Evolutionary conservation across 805 yeast genomes (phyloP).

Genomic region (Ogataea ramenticola): DNA sequence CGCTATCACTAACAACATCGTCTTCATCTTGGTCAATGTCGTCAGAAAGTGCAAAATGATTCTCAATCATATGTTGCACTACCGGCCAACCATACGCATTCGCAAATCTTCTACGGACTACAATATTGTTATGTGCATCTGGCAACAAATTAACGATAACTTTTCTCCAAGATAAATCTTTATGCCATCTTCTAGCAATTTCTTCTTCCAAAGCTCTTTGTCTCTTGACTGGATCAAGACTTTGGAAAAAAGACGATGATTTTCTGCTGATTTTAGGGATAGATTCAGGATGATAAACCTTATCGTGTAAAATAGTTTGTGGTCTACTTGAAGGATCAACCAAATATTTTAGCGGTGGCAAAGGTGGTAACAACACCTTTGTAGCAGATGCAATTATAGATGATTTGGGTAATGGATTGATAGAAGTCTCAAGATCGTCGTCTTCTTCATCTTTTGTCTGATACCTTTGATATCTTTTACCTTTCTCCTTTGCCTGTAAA

Average conservation of each 20-base stretch:
- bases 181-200: slow-evolving; percentile 86
- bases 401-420: slow-evolving; percentile 50
- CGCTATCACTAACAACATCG: slow-evolving; percentile 2
- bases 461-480: slow-evolving; percentile 20
- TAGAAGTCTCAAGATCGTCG: slow-evolving; percentile 7
- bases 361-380: slow-evolving; percentile 69
- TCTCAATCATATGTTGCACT: slow-evolving; percentile 67
- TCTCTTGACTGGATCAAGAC: slow-evolving; percentile 30
- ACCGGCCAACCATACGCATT: slow-evolving; percentile 96
- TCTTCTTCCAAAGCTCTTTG: slow-evolving; percentile 57
- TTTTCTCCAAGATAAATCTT: slow-evolving; percentile 81
- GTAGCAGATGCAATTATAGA: slow-evolving; percentile 76
- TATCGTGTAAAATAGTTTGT: slow-evolving; percentile 73
- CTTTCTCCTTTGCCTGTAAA: slow-evolving; percentile 11
- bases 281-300: slow-evolving; percentile 61
- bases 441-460: slow-evolving; percentile 19
- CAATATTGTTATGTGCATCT: slow-evolving; percentile 91
- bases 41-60: slow-evolving; percentile 43
- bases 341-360: slow-evolving; percentile 63
- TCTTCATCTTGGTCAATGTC: slow-evolving; percentile 11
- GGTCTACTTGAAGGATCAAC: slow-evolving; percentile 56
- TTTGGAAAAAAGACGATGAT: slow-evolving; percentile 17
- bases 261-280: slow-evolving; percentile 21
- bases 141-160: slow-evolving; percentile 81
- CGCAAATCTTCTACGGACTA: slow-evolving; percentile 81